Base-by-base conservation (phyloP, 257 asterid genomes). In the Rehmannia glutinosa region DNA sequence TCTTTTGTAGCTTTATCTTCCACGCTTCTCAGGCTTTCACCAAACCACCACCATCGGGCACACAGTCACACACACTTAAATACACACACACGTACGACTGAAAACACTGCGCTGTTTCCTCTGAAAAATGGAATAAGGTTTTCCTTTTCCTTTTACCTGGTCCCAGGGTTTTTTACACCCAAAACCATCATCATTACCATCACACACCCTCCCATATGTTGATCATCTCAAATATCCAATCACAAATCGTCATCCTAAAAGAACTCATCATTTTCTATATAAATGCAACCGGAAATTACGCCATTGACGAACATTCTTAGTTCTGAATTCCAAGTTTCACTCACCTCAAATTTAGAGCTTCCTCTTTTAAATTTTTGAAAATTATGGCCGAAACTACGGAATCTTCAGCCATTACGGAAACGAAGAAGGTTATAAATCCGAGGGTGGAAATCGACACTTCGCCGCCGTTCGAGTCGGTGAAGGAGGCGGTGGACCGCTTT, bases 401-500 rank as follows among this genome's bases (percentile, higher is more conserved):
- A 24, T 23, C 17, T 4, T 28, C 33, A 28, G 33, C 33, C 33
- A 28, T 28, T 28, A 28, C 5, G 5, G 58, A 85, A 54, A 82
- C 78, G 19, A 81, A 83, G 39, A 84, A 79, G 70, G 50, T 80
- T 17, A 66, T 82, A 49, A 84, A 82, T 55, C 91, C 95, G 0
- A 76, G 97, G 56, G 95, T 74, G 16, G 96, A 88, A 65, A 93
- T 93, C 42, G 99, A 93, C 73, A 88, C 96, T 1, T 85, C 97
- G 16, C 95, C 94, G 41, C 97, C 97, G 3, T 86, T 93, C 46
- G 96, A 83, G 82, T 93, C 99, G 6, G 97, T 93, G 9, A 90
- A 90, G 84, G 97, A 93, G 79, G 99, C 99, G 6, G 97, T 93
- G 38, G 84, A 82, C 69, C 87, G 73, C 53, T 93, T 90, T 66